Evolutionary conservation across 805 yeast genomes (phyloP), one percentile per base, ranked within the genome.

Genomic region (Suhomyces pyralidae): DNA sequence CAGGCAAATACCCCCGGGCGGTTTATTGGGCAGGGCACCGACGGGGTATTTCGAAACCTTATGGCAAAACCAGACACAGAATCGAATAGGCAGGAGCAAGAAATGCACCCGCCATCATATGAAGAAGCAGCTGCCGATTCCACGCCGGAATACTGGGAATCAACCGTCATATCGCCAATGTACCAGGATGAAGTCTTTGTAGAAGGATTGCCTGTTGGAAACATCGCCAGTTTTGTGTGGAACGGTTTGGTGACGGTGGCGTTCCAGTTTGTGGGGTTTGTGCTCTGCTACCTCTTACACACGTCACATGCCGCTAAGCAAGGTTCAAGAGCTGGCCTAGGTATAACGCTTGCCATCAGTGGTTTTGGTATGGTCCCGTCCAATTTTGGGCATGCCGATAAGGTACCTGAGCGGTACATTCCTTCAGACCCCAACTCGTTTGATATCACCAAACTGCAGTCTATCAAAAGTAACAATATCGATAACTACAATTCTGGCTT

Each of bases 281-380:
- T 94, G 42, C 77, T 93, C 51, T 92, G 98, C 7, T 94, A 92
- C 65, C 73, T 93, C 45, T 76, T 94, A 51, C 98, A 94, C 69
- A 93, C 98, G 0, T 89, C 97, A 2, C 99, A 94, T 66, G 97
- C 98, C 5, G 96, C 97, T 3, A 90, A 90, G 65, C 92, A 92
- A 63, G 99, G 99, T 2, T 86, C 97, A 1, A 77, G 96, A 55
- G 88, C 93, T 17, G 99, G 99, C 0, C 72, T 94, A 52, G 98
- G 98, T 2, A 65, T 88, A 55, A 90, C 97, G 0, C 80, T 94
- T 57, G 75, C 93, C 49, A 82, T 85, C 51, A 83, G 85, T 58
- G 96, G 78, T 7, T 70, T 64, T 61, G 63, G 63, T 47, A 61
- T 69, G 55, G 62, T 72, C 7, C 79, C 80, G 1, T 60, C 73